Evolutionary conservation across 768 basidiomycete species (phyloP), one percentile per base, ranked within the genome.

Genomic region (Leccinum broughii): DNA sequence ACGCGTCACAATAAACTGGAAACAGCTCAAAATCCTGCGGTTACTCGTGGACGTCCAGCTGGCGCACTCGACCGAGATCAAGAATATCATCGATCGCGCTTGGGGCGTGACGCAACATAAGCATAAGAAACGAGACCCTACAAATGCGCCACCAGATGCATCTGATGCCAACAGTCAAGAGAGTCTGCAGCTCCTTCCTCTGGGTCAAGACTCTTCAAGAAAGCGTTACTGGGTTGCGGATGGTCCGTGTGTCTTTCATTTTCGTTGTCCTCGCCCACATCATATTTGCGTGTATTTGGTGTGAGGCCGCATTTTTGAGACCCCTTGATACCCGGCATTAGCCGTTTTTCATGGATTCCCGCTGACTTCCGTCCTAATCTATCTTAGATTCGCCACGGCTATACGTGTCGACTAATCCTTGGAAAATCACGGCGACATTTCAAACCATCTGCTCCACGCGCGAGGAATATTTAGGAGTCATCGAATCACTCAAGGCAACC

Each of bases 151-250:
- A 53, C 83, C 84, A 39, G 81, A 83, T 48, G 73, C 86, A 58
- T 76, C 78, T 52, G 87, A 89, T 72, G 82, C 86, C n/a, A 78
- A 79, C 61, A 89, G 86, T 68, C 85, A 83, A 69, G 85, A 86
- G 66, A 81, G 76, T 48, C 76, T 94, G 54, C 83, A 85, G 60
- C 77, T 90, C 51, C 64, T 82, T 57, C 92, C 93, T 17, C 70
- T 93, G 26, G 93, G 93, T 49, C 90, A 92, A 69, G 93, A 95
- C 71, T 74, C 71, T 55, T 80, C 82, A 55, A 84, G 89, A 65
- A 90, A 84, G 74, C 89, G 93, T 55, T 95, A 86, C 75, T 95
- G 93, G 93, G 76, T 89, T 65, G 83, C 83, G 72, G 93, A 94
- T 85, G 90, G 92, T 95, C 80, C 82, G 92, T 92, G 80, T 79